These are phyloP conservation scores for Neofusicoccum parvum DNA, from an alignment of 2,329 filamentous ascomycete species.

Conservation along the genomic window DNA sequence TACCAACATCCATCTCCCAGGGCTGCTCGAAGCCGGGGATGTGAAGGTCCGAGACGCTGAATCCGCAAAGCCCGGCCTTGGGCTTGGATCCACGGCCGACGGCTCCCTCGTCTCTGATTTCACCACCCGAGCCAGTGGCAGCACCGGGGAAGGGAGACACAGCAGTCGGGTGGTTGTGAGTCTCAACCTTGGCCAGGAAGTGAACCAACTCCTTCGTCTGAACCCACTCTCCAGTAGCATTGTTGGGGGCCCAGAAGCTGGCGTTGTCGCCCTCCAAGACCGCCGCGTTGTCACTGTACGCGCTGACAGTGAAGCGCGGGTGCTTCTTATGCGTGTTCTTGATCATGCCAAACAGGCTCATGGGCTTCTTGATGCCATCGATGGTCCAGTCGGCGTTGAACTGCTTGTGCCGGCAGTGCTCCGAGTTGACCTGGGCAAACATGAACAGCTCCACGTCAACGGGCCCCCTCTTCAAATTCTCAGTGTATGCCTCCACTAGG, in stretches of 20 bases:
- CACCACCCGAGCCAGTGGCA: slow-evolving; percentile 91
- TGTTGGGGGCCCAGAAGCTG: slow-evolving; percentile 84
- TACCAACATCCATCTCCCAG: slow-evolving; percentile 91
- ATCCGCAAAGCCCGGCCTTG: slow-evolving; percentile 88
- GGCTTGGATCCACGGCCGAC: slow-evolving; percentile 91
- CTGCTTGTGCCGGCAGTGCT: slow-evolving; percentile 86
- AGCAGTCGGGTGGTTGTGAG: slow-evolving; percentile 95
- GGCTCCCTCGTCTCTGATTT: slow-evolving; percentile 93
- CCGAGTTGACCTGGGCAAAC: slow-evolving; percentile 99
- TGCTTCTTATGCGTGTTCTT: slow-evolving; percentile 83
- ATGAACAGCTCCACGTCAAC: slow-evolving; percentile 97
- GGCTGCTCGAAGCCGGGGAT: slow-evolving; percentile 82
- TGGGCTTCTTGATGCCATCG: slow-evolving; percentile 76
- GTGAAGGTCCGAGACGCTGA: slow-evolving; percentile 90
- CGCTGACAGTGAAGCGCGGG: slow-evolving; percentile 83
- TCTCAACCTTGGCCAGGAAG: slow-evolving; percentile 92
- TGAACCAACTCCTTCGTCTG: slow-evolving; percentile 85
- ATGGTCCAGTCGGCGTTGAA: slow-evolving; percentile 98
- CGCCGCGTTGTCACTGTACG: slow-evolving; percentile 98
- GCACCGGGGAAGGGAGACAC: slow-evolving; percentile 93
- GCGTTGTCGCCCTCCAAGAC: slow-evolving; percentile 75
- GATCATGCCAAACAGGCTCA: slow-evolving; percentile 94
- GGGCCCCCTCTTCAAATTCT: slow-evolving; percentile 65
- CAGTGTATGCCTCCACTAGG: slow-evolving; percentile 79
- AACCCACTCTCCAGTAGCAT: slow-evolving; percentile 83